Evolutionary conservation across 331 rosid species (phyloP).

Genomic region (Malus hybrid): DNA sequence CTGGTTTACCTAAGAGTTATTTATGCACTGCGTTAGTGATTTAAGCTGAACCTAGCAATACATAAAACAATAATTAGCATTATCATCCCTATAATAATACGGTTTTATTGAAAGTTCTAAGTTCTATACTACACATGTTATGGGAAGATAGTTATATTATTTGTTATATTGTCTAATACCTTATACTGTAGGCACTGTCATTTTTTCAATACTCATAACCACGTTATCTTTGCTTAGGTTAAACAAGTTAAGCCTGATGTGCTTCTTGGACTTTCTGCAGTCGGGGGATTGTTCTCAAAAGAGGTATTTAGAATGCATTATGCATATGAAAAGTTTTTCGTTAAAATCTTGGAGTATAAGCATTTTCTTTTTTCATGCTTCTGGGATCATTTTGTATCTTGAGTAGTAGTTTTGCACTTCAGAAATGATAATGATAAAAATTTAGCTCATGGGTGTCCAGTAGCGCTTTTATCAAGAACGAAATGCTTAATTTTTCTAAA

Average conservation of each 20-base stretch:
- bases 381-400: background rate
- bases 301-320: slow-evolving; percentile 45
- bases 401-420: background rate
- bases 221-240: slow-evolving; percentile 47
- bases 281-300: slow-evolving; percentile 89
- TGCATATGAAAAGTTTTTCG: background rate
- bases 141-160: background rate
- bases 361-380: background rate
- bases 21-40: background rate
- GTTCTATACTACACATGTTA: background rate
- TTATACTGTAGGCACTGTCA: background rate
- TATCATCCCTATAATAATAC: background rate
- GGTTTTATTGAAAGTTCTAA: background rate
- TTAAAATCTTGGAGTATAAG: background rate
- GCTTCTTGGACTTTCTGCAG: slow-evolving; percentile 96
- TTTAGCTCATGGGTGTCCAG: background rate
- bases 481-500: background rate
- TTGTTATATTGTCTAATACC: background rate
- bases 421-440: background rate
- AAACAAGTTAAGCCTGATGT: slow-evolving; percentile 95
- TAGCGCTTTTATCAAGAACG: background rate
- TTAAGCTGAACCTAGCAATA: background rate
- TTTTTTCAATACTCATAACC: background rate
- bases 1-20: background rate
- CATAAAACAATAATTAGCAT: background rate